These are phyloP conservation scores for Calonectria honghensis DNA, from an alignment of 2,329 filamentous ascomycete genomes.

Conservation along the genomic window DNA sequence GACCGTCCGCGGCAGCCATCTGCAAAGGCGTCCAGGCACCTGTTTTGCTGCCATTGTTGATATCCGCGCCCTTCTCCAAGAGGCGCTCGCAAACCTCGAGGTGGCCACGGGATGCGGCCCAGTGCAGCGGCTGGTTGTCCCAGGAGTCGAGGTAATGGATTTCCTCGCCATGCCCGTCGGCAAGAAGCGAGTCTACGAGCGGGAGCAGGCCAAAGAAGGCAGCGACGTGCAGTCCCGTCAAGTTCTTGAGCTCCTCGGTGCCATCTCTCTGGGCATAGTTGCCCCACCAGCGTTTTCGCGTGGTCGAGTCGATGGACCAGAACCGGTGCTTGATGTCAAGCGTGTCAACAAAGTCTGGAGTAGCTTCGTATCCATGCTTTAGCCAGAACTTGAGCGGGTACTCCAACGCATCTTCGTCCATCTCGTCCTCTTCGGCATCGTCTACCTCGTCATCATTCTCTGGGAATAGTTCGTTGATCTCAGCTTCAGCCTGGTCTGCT, in stretches of 20 bases:
- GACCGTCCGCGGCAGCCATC: constrained; percentile 33
- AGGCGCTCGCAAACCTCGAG: constrained; percentile 28
- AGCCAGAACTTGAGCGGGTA: constrained; percentile 43
- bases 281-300: constrained; percentile 35
- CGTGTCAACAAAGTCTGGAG: constrained; percentile 35
- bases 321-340: constrained; percentile 35
- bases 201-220: constrained; percentile 34
- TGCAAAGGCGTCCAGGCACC: constrained; percentile 32
- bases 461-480: constrained; percentile 40
- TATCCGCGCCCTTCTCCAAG: constrained; percentile 34
- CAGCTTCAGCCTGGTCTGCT: constrained; percentile 29
- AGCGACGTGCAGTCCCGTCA: constrained; percentile 35
- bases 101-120: constrained; percentile 31
- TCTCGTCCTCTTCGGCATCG: constrained; percentile 25
- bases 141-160: constrained; percentile 27
- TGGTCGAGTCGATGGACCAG: constrained; percentile 32
- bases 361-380: constrained; percentile 30
- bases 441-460: constrained; percentile 26
- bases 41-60: constrained; percentile 31
- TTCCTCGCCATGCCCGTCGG: constrained; percentile 27
- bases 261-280: constrained; percentile 31
- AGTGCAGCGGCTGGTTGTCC: constrained; percentile 35
- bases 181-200: constrained; percentile 24
- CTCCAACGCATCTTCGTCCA: constrained; percentile 27
- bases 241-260: constrained; percentile 34